Evolutionary conservation across 495 filamentous ascomycete genomes (phyloP), one percentile per base, ranked within the genome.

Genomic region (Talaromyces trachyspermus): DNA sequence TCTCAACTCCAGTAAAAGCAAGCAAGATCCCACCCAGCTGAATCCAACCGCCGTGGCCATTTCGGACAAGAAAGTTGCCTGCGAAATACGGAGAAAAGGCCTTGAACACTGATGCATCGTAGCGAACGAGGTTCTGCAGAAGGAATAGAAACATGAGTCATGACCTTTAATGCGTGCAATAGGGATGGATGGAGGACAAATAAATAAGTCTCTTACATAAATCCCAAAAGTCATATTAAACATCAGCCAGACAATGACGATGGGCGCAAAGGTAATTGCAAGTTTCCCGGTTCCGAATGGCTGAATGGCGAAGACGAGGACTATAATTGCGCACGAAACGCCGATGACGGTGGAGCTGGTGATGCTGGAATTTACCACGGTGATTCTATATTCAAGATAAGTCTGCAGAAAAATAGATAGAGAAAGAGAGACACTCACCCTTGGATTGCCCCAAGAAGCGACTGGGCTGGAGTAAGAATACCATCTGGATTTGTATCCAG

Each of bases 1-100:
- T 83, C 58, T 88, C 84, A 12, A 85, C 81, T 11, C 84, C 84
- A 6, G 84, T 87, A 43, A 88, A 88, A 2, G 83, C 76, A 3
- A 88, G 75, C 7, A 88, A 52, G 19, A 84, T 78, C 5, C 84
- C 84, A 43, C 85, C 84, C 17, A 88, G 73, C 51, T 70, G 76
- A 46, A 63, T 70, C 84, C 84, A 88, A 2, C 79, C 85, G 2
- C 73, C 58, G 17, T 71, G 71, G 23, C 74, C 72, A 53, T 86
- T 76, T n/a, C 77, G 69, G 27, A 77, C 54, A 29, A 88, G 73
- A 51, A 77, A 87, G 0, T 70, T 51, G 15, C 79, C 75, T 7
- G 80, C 84, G 47, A 76, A 82, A 38, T 72, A 78, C 0, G 84
- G 85, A 20, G 69, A 79, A 55, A 89, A 87, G 0, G 84, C 85